A percentile compares a stretch with the other conserved stretches of the same genome.
Evolutionary conservation across 139 green algal species (phyloP).

Genomic region (Pseudopediastrum boryanum): DNA sequence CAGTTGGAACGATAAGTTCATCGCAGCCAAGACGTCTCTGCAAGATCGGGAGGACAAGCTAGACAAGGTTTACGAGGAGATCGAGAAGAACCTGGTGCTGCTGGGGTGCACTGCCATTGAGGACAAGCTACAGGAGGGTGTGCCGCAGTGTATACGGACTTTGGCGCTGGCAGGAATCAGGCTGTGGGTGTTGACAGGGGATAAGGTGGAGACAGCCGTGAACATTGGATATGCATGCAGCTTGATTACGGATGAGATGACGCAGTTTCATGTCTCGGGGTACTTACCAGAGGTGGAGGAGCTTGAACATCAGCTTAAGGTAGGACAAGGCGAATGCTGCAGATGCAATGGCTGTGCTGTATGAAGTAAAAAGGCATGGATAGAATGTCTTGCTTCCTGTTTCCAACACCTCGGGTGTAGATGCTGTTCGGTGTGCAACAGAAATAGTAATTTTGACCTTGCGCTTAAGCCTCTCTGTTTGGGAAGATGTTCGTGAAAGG

Average conservation of each 20-base stretch:
- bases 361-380: too few relatives aligned
- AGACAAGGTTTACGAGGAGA: conserved; percentile 52
- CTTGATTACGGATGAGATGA: conserved; percentile 77
- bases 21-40: conserved; percentile 54
- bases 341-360: too few relatives aligned
- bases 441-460: too few relatives aligned
- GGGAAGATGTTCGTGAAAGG: too few relatives aligned
- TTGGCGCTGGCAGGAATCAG: conserved; percentile 88
- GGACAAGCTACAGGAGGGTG: conserved; percentile 97
- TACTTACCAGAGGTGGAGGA: conserved; percentile 33
- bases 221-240: conserved; percentile 93
- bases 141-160: conserved; percentile 89
- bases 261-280: conserved; percentile 56
- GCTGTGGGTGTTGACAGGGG: conserved; percentile 92
- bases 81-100: conserved; percentile 80
- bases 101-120: conserved; percentile 97
- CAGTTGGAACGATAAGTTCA: conserved; percentile 47
- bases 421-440: too few relatives aligned
- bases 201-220: conserved; percentile 90
- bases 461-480: too few relatives aligned
- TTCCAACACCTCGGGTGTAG: too few relatives aligned
- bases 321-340: too few relatives aligned
- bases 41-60: conserved; percentile 54
- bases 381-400: too few relatives aligned
- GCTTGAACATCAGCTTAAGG: conserved; percentile 31